Conservation (phyloP, 2,329 filamentous ascomycete species). For the Talaromyces albobiverticillius region DNA sequence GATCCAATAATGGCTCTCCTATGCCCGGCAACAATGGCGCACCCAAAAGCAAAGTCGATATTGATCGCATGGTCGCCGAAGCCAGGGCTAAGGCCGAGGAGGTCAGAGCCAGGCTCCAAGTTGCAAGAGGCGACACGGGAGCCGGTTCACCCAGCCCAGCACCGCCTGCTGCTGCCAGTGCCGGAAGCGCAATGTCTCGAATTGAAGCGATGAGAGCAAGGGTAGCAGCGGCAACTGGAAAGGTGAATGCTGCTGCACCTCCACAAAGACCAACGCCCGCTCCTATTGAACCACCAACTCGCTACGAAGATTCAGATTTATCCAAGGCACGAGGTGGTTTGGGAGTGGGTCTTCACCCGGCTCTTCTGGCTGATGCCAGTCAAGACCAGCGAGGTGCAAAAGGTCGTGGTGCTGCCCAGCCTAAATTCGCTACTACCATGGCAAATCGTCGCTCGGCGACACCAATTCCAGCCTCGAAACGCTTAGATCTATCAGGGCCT, state of each 20-base stretch:
- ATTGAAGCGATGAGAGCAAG: constrained; percentile 77
- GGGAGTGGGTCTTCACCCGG: constrained; percentile 74
- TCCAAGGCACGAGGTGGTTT: constrained; percentile 62
- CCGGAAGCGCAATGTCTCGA: constrained; percentile 55
- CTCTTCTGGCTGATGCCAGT: constrained; percentile 55
- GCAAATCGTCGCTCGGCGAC: constrained; percentile 53
- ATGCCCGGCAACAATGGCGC: constrained; percentile 35
- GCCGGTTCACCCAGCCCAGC: constrained; percentile 34
- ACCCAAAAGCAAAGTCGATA: constrained; percentile 38
- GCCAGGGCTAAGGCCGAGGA: constrained; percentile 49
- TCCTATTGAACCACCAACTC: constrained; percentile 31
- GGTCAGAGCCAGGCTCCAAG: constrained; percentile 45
- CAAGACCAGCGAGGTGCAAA: constrained; percentile 43
- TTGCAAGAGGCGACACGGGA: constrained; percentile 30
- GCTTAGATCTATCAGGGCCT: constrained; percentile 57
- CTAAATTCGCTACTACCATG: constrained; percentile 55
- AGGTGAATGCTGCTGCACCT: constrained; percentile 40
- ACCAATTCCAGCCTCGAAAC: constrained; percentile 24
- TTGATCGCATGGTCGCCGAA: constrained; percentile 47
- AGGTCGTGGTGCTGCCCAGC: constrained; percentile 43
- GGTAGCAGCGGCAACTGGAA: constrained; percentile 69
- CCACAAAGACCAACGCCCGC: constrained; percentile 43
- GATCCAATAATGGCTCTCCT: constrained; percentile 51
- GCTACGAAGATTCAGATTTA: constrained; percentile 46
- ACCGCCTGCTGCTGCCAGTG: constrained; percentile 26